These are phyloP conservation scores for Pezicula carpinea DNA, from an alignment of 2,329 filamentous ascomycete genomes.

Conservation along the genomic window DNA sequence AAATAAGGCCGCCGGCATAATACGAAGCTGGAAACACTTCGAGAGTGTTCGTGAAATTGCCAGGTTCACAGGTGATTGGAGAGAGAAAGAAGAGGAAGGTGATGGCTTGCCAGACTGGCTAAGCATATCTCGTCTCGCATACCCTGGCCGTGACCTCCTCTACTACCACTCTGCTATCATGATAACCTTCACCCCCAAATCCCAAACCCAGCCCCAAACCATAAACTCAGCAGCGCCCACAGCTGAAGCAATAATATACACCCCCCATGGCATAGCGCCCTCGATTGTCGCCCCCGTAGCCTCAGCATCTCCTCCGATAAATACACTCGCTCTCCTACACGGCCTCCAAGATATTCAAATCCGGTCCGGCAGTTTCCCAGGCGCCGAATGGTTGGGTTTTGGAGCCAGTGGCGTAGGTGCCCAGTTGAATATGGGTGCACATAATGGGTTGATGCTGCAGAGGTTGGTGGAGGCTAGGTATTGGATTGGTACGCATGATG, in stretches of 20 bases:
- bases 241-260: constrained; percentile 57
- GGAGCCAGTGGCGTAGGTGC: constrained; percentile 32
- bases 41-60: constrained; percentile 40
- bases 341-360: constrained; percentile 58
- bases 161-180: constrained; percentile 60
- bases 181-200: constrained; percentile 42
- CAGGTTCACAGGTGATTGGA: constrained; percentile 24
- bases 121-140: constrained; percentile 53
- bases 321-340: constrained; percentile 56
- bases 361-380: constrained; percentile 23
- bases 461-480: constrained; percentile 49
- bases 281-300: constrained; percentile 40
- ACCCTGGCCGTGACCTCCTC: constrained; percentile 44
- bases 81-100: constrained; percentile 18
- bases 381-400: background rate
- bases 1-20: constrained; percentile 50
- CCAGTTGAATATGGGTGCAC: constrained; percentile 59
- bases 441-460: constrained; percentile 56
- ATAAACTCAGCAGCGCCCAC: constrained; percentile 16
- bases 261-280: constrained; percentile 55
- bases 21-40: constrained; percentile 57
- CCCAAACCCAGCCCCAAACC: constrained; percentile 5
- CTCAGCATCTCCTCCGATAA: constrained; percentile 39
- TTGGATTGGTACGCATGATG: constrained; percentile 64
- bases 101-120: constrained; percentile 53